Evolutionary conservation across 2,329 filamentous ascomycete genomes (phyloP).

Genomic region (Fusarium fracticaudum): DNA sequence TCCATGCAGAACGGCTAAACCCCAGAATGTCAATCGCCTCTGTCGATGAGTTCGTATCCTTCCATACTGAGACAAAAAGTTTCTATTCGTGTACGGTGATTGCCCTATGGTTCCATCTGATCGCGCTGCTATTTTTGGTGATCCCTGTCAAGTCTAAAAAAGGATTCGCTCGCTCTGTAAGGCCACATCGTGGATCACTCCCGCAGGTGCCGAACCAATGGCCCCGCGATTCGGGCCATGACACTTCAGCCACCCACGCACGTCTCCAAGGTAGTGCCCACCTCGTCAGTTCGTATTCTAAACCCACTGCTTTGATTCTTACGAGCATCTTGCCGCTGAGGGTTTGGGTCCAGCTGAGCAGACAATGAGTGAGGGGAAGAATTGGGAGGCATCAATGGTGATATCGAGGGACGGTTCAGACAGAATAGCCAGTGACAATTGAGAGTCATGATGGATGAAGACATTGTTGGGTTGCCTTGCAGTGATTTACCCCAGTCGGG

Average conservation of each 20-base stretch:
- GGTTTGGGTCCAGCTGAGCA: not conserved
- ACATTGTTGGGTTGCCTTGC: conserved; percentile 6
- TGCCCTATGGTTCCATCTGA: not conserved
- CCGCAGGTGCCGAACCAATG: conserved; percentile 30
- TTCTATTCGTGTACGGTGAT: conserved; percentile 27
- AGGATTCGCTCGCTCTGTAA: conserved; percentile 7
- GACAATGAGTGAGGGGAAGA: not conserved
- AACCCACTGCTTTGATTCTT: conserved; percentile 28
- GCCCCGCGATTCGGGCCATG: conserved; percentile 21
- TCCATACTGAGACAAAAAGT: conserved; percentile 16
- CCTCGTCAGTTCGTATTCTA: conserved; percentile 43
- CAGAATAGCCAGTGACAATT: not conserved
- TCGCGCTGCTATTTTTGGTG: conserved; percentile 29
- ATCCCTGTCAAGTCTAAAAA: conserved; percentile 3
- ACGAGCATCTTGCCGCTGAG: conserved; percentile 22
- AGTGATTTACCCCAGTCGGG: conserved; percentile 15
- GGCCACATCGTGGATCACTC: conserved; percentile 29
- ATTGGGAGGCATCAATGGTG: not conserved
- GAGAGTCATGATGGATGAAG: not conserved
- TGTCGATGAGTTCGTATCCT: conserved; percentile 25
- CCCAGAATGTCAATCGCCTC: conserved; percentile 16
- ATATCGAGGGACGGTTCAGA: not conserved
- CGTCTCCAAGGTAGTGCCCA: conserved; percentile 27
- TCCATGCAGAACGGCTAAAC: conserved; percentile 28
- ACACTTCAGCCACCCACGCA: conserved; percentile 38